Base-by-base conservation (phyloP, 179 eudicot species). In the Silene noctiflora region DNA sequence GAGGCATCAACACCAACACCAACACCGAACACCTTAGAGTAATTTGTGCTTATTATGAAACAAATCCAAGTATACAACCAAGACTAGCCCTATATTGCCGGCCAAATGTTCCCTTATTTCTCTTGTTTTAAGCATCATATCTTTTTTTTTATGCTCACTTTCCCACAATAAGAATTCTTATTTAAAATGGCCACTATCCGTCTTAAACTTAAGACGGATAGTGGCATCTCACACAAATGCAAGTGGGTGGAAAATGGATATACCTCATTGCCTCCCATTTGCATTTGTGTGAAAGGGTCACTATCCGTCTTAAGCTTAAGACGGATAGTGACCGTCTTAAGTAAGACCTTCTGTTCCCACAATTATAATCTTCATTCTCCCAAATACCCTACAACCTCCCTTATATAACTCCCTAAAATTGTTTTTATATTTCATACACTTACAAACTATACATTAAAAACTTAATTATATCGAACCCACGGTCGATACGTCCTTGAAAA, bases 401-500 rank as follows among this genome's bases (percentile, higher is more conserved):
- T 56, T 71, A 58, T 24, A 10, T 69, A 73, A 68, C 62, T 20
- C 16, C 27, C 29, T 16, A 21, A 35, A n/a, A 29, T 78, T 35
- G 13, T 56, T 56, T 68, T 73, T 17, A 20, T 29, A 58, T 22
- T 44, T 29, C 33, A 66, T 75, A 21, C 63, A 51, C 59, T 56
- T 39, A 24, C 65, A 27, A 77, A 12, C 19, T 59, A 27, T 27
- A 27, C 29, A 27, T 27, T 27, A 27, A 27, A 27, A 27, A 27
- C n/a, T n/a, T n/a, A 27, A 2, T 27, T 27, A 27, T 4, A 20
- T 72, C 77, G n/a, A n/a, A n/a, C n/a, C 86, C 91, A 86, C 81
- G 91, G 88, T 85, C 89, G 80, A 79, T 72, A 70, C 69, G 72
- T 83, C 48, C 80, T 83, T 69, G 29, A 24, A 48, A 60, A 55